Conservation (phyloP, 2,329 filamentous ascomycete species). For the Davidsoniella virescens region DNA sequence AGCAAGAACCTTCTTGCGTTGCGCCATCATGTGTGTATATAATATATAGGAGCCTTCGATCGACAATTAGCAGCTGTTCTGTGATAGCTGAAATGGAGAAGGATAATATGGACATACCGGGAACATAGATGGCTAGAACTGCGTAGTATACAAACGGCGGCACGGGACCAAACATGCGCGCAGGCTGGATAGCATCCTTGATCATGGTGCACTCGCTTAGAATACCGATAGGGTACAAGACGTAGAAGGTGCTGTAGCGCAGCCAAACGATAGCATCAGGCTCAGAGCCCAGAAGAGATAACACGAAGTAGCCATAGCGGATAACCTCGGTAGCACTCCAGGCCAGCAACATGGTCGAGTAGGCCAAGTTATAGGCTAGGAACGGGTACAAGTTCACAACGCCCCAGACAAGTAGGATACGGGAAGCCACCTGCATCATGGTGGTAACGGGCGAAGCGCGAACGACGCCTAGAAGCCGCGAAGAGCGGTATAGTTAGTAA, state of each 20-base stretch:
- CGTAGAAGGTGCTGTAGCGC: slow-evolving; percentile 81
- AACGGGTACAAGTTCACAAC: slow-evolving; percentile 60
- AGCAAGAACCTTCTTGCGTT: slow-evolving; percentile 54
- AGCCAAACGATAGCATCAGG: slow-evolving; percentile 60
- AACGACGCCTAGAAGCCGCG: slow-evolving; percentile 49
- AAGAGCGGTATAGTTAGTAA: slow-evolving; percentile 3
- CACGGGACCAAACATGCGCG: slow-evolving; percentile 28
- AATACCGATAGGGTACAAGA: slow-evolving; percentile 88
- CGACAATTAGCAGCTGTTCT: background rate
- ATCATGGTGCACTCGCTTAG: slow-evolving; percentile 73
- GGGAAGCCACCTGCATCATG: slow-evolving; percentile 73
- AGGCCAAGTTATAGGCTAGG: slow-evolving; percentile 44
- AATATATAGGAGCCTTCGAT: slow-evolving; percentile 55
- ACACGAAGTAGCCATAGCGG: slow-evolving; percentile 80
- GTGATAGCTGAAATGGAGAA: background rate
- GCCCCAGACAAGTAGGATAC: slow-evolving; percentile 78
- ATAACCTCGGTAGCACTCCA: slow-evolving; percentile 89
- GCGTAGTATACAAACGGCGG: slow-evolving; percentile 44
- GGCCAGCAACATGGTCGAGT: slow-evolving; percentile 65
- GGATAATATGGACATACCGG: slow-evolving; percentile 38
- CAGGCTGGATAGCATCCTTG: slow-evolving; percentile 49
- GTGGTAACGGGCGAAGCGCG: slow-evolving; percentile 76
- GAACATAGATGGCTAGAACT: slow-evolving; percentile 61
- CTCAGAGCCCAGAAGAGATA: slow-evolving; percentile 47
- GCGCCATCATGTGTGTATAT: slow-evolving; percentile 89